Evolutionary conservation across 2,329 filamentous ascomycete species (phyloP).

Genomic region (Claviceps quebecensis): DNA sequence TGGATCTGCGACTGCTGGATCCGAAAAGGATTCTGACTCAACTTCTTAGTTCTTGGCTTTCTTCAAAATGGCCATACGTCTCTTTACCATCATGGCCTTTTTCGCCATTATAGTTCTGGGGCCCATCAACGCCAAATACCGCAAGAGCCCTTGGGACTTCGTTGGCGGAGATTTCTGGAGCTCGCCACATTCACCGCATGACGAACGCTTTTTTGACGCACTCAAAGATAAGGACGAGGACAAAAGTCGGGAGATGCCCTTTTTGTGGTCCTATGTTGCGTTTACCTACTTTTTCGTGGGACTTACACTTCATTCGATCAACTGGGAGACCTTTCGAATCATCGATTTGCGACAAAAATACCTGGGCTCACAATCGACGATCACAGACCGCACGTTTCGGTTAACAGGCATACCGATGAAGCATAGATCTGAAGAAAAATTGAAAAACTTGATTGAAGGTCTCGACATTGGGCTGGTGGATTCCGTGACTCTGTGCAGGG

Average conservation of each 20-base stretch:
- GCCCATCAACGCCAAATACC: constrained; percentile 66
- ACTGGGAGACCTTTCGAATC: constrained; percentile 69
- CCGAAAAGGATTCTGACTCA: constrained; percentile 8
- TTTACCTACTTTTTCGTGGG: constrained; percentile 88
- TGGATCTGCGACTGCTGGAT: not conserved
- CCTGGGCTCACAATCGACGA: constrained; percentile 82
- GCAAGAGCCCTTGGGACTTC: constrained; percentile 3
- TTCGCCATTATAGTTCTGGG: constrained; percentile 70
- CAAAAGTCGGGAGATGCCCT: constrained; percentile 27
- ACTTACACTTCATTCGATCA: constrained; percentile 69
- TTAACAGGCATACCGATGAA: constrained; percentile 75
- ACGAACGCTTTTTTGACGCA: constrained; percentile 5
- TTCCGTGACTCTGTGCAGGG: constrained; percentile 67
- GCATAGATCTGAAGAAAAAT: constrained; percentile 65
- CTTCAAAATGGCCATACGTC: constrained; percentile 86
- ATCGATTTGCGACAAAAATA: constrained; percentile 82
- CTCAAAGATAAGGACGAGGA: constrained; percentile 20
- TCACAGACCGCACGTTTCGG: constrained; percentile 87
- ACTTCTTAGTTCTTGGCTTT: constrained; percentile 63
- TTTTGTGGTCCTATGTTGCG: constrained; percentile 85
- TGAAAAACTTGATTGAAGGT: constrained; percentile 77
- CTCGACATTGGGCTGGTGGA: constrained; percentile 84
- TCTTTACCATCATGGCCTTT: constrained; percentile 66
- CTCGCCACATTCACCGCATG: constrained; percentile 4
- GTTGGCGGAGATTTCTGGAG: not conserved